Percentiles rank a stretch among this genome's conserved stretches.
Evolutionary conservation across 768 basidiomycete genomes (phyloP).

Genomic region (Dentipellis sp.): DNA sequence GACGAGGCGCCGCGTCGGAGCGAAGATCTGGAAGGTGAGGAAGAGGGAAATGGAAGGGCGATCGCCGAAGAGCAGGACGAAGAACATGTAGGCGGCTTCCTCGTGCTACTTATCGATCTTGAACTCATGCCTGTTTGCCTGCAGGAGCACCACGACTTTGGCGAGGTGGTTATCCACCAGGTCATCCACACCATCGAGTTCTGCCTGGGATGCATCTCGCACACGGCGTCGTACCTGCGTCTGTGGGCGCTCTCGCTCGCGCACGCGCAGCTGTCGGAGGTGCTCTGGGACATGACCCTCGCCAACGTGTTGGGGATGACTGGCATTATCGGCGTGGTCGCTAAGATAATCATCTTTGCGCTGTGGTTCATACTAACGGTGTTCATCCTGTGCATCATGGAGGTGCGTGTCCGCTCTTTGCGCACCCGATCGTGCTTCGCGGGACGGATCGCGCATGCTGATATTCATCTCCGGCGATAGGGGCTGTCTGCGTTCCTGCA

Average conservation of each 20-base stretch:
- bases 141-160: slow-evolving; percentile 82
- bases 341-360: slow-evolving; percentile 36
- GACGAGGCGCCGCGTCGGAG: slow-evolving; percentile 39
- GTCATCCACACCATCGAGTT: slow-evolving; percentile 99
- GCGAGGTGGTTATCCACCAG: slow-evolving; percentile 95
- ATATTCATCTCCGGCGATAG: slow-evolving; percentile 26
- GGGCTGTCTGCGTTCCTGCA: slow-evolving; percentile 95
- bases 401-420: slow-evolving; percentile 46
- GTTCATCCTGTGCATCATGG: slow-evolving; percentile 84
- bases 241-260: slow-evolving; percentile 97
- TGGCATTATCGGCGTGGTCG: slow-evolving; percentile 46
- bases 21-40: slow-evolving; percentile 63
- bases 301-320: slow-evolving; percentile 48
- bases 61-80: slow-evolving; percentile 68
- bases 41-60: slow-evolving; percentile 69
- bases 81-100: slow-evolving; percentile 51
- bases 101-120: slow-evolving; percentile 7
- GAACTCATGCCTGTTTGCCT: slow-evolving; percentile 5
- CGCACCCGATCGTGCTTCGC: slow-evolving; percentile 11
- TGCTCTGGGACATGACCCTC: slow-evolving; percentile 86
- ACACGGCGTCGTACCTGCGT: slow-evolving; percentile 89
- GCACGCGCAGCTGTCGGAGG: slow-evolving; percentile 94
- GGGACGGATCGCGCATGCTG: slow-evolving; percentile 11
- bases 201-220: slow-evolving; percentile 97
- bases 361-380: slow-evolving; percentile 82